Evolutionary conservation across 140 eudicot species (phyloP).

Genomic region (Oenanthe javanica): DNA sequence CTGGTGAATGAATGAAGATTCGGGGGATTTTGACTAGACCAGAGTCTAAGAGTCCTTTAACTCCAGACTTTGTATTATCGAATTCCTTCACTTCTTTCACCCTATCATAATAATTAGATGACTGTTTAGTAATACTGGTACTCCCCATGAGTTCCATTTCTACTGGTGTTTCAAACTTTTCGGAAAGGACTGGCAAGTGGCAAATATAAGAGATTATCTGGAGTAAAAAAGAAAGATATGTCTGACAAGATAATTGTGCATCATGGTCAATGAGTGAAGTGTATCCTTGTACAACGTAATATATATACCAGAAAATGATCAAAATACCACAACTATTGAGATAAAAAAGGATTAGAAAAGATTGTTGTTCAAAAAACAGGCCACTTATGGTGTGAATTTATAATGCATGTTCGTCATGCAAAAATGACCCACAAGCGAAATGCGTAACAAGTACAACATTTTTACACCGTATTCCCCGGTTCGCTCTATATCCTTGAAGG

Average conservation of each 20-base stretch:
- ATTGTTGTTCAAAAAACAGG: no score
- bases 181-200: not conserved
- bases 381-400: no score
- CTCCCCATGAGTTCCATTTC: not conserved
- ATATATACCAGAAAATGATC: no score
- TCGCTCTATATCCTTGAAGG: no score
- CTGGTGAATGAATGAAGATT: conserved; percentile 48
- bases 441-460: no score
- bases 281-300: no score
- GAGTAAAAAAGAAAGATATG: not conserved
- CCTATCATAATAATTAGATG: conserved; percentile 1
- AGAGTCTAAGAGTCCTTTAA: conserved; percentile 71
- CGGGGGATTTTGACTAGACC: conserved; percentile 48
- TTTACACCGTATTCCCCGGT: no score
- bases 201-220: not conserved
- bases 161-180: not conserved
- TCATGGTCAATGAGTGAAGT: not conserved
- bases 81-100: conserved; percentile 38
- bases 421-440: no score
- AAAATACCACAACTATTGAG: no score
- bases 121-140: not conserved
- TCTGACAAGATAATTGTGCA: not conserved
- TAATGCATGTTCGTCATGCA: no score
- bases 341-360: no score
- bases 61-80: conserved; percentile 74